phyloP scores from a whole-genome alignment of 2,329 filamentous ascomycete species.

The Arachnopeziza araneosa region DNA sequence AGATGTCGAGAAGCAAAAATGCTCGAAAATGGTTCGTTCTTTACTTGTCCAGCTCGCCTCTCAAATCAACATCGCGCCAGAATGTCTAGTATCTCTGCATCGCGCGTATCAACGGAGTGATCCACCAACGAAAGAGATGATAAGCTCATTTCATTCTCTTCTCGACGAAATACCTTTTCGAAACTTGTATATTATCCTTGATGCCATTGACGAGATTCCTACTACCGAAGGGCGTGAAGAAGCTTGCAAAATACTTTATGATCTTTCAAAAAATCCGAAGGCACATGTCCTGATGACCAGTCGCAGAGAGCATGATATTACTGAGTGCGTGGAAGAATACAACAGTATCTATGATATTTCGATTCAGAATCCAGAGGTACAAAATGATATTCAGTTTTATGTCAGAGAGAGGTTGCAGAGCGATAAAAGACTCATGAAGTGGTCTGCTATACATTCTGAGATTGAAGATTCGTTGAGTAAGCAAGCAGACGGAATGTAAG shows the following conservation, averaged over 20 bases:
- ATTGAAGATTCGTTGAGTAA: conserved; percentile 19
- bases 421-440: conserved; percentile 17
- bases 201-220: conserved; percentile 32
- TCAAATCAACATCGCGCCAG: conserved; percentile 17
- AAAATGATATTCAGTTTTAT: conserved; percentile 3
- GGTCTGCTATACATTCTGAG: conserved; percentile 10
- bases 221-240: neutral
- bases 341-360: conserved; percentile 5
- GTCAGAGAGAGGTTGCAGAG: neutral
- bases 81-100: conserved; percentile 21
- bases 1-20: conserved; percentile 30
- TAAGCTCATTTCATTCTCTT: neutral
- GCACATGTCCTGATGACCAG: conserved; percentile 15
- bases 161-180: neutral
- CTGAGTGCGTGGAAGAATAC: conserved; percentile 11
- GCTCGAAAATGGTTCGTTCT: conserved; percentile 28
- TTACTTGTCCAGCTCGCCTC: conserved; percentile 7
- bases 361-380: neutral
- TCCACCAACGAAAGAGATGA: conserved; percentile 10
- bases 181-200: conserved; percentile 27
- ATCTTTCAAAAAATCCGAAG: neutral
- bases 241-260: neutral
- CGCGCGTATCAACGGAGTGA: conserved; percentile 16
- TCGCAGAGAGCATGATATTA: conserved; percentile 24
- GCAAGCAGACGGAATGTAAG: conserved; percentile 29